Evolutionary conservation across 345 rosid species (phyloP), one percentile per base, ranked within the genome.

Genomic region (Arabis hirsuta): DNA sequence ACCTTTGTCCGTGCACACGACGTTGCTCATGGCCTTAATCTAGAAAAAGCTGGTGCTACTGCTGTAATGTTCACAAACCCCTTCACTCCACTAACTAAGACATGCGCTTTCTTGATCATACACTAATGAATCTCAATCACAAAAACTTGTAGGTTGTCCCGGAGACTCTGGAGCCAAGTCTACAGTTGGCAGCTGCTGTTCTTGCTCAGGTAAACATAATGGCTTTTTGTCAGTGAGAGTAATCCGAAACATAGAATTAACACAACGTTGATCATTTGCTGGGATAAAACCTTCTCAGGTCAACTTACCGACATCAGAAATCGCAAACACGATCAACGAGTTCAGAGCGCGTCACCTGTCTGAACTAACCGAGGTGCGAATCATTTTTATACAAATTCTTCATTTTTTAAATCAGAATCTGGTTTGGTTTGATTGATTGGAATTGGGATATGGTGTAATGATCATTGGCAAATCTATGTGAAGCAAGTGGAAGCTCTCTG

Each of bases 1-100:
- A 94, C 98, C 48, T 94, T 88, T 77, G 98, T 94, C 31, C 97
- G 97, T 65, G 98, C 98, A 71, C 98, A 94, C 42, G 98, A 91
- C 71, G 93, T 94, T 76, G 98, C 84, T 73, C 96, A 94, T 63
- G 98, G 98, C 65, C 85, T 94, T 59, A 94, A 94, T 72, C 77
- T 94, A 84, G 98, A 94, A 45, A 94, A 94, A 71, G 98, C 98
- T 3, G 97, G 98, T 38, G 98, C 98, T 43, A 77, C 98, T 41
- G 97, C 98, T 58, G 98, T 92, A 87, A 87, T 76, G 32, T 20
- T 79, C 41, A 20, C 72, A 39, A 68, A 39, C 55, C 56, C 39
- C 52, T 59, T 29, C 22, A 12, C 42, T 52, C 41, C 3, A 55
- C 2, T 65, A 43, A 31, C 44, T 45, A n/a, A 38, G 20, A 36